phyloP scores from a whole-genome alignment of 2,329 filamentous ascomycete genomes.

The Penicillium psychrosexuale region DNA sequence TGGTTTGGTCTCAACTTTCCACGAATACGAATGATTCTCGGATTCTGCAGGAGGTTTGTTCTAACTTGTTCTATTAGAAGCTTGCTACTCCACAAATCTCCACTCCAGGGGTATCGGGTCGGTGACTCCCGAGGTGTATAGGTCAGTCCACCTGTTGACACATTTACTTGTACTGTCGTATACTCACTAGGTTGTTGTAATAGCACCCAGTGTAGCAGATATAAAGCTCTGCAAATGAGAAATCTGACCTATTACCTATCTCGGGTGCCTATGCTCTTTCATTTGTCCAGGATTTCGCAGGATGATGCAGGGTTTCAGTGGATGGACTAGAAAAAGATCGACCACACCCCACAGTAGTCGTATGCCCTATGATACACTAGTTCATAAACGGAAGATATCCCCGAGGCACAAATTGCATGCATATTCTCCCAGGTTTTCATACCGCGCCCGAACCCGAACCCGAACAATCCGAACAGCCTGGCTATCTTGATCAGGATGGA shows the following conservation, averaged over 20 bases:
- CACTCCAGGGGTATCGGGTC: background rate
- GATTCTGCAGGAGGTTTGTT: background rate
- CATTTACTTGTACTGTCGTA: background rate
- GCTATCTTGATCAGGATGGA: slow-evolving; percentile 59
- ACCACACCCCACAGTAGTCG: too few species aligned
- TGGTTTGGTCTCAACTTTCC: background rate
- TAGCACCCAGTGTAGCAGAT: too few species aligned
- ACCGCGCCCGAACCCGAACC: slow-evolving; percentile 60
- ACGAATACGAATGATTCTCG: background rate
- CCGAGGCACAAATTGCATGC: background rate
- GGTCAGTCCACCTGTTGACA: background rate
- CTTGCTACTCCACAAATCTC: background rate
- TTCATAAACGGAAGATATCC: background rate
- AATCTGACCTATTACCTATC: background rate
- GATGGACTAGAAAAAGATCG: background rate
- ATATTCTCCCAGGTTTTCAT: slow-evolving; percentile 3
- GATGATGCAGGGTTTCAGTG: background rate
- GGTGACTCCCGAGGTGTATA: background rate
- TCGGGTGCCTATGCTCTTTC: background rate
- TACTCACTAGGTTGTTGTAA: background rate
- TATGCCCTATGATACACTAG: background rate
- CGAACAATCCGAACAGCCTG: slow-evolving; percentile 66
- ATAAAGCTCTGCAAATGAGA: background rate
- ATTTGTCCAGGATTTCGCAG: background rate
- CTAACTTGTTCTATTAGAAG: background rate